phyloP scores from a whole-genome alignment of 2,329 filamentous ascomycete species.

The Sphaerostilbella broomeana region DNA sequence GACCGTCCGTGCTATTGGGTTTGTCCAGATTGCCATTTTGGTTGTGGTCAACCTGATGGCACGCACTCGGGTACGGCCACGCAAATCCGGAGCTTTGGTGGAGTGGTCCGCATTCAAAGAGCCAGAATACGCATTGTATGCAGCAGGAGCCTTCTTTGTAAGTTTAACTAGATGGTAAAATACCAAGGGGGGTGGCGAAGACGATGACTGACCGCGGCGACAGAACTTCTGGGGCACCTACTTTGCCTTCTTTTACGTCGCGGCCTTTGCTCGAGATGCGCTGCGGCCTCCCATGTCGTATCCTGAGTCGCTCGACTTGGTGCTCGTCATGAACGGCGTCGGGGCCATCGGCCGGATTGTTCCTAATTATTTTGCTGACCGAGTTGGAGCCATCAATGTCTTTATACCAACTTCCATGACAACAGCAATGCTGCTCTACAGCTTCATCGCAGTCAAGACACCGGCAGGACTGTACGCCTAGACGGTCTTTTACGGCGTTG shows the following conservation, averaged over 20 bases:
- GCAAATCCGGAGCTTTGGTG: constrained; percentile 34
- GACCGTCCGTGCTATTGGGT: constrained; percentile 41
- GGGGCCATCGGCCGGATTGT: constrained; percentile 52
- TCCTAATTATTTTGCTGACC: constrained; percentile 54
- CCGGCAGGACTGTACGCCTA: constrained; percentile 53
- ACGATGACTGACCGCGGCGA: neutral
- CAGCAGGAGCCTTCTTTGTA: constrained; percentile 27
- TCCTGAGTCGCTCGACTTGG: constrained; percentile 49
- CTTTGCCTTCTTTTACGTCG: constrained; percentile 54
- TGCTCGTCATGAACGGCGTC: constrained; percentile 59
- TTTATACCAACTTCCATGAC: constrained; percentile 42
- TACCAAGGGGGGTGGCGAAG: no score
- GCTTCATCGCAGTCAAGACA: constrained; percentile 52
- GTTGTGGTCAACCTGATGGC: constrained; percentile 32
- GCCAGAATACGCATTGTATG: constrained; percentile 36
- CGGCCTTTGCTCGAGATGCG: constrained; percentile 40
- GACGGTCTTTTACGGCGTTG: constrained; percentile 55
- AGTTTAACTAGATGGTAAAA: constrained; percentile 11
- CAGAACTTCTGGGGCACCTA: constrained; percentile 47
- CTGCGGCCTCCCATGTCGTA: constrained; percentile 36
- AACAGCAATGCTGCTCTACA: constrained; percentile 40
- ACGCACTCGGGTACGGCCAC: constrained; percentile 36
- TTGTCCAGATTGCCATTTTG: constrained; percentile 46
- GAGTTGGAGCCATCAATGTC: constrained; percentile 52
- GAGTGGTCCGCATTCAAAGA: constrained; percentile 42